Conservation (phyloP, 108 stramenopile species). For the Nannochloropsis gaditana region DNA sequence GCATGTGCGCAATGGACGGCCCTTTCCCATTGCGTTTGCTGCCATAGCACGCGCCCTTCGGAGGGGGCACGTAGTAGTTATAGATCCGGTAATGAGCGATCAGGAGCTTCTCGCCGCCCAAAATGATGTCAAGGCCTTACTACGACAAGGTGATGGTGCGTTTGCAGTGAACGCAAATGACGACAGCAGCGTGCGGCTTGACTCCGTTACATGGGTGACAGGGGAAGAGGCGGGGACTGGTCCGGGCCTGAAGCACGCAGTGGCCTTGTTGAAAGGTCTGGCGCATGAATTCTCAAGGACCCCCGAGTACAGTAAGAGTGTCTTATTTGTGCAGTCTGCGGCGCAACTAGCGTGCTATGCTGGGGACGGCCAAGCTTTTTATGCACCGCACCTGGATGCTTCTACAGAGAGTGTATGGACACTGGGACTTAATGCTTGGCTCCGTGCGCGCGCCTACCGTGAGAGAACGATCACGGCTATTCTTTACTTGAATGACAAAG, state of each 20-base stretch:
- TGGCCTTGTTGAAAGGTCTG: neutral
- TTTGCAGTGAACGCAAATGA: neutral
- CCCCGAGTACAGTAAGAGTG: neutral
- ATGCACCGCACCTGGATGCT: neutral
- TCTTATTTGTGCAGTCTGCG: neutral
- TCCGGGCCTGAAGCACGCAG: neutral
- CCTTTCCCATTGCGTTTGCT: neutral
- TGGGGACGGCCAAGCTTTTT: neutral
- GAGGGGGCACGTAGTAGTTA: neutral
- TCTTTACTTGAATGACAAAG: neutral
- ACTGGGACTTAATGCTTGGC: neutral
- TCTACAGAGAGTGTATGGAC: neutral
- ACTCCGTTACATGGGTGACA: neutral
- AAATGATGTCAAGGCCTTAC: neutral
- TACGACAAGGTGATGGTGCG: neutral
- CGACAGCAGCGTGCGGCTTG: neutral
- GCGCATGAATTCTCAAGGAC: neutral
- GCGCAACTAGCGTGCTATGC: neutral
- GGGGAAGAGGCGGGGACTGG: neutral
- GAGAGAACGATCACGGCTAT: constrained; percentile 22
- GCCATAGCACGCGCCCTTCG: neutral
- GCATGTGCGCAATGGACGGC: neutral
- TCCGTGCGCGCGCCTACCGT: neutral
- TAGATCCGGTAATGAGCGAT: neutral
- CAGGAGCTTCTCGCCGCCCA: neutral